phyloP scores from a whole-genome alignment of 1,139 yeast genomes.

The Magnusiomyces magnusii region DNA sequence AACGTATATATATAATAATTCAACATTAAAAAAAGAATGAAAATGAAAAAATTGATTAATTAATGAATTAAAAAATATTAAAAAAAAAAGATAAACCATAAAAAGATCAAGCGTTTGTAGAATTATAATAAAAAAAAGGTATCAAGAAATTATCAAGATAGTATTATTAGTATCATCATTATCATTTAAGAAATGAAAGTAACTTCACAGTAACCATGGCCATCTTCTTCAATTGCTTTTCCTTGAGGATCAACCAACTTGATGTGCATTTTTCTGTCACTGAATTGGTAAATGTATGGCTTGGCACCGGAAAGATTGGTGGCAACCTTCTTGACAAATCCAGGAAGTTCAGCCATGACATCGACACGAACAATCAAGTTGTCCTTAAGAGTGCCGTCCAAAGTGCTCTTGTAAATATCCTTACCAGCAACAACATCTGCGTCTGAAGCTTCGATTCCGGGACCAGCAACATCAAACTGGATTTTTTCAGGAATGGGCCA shows the following conservation, averaged over 20 bases:
- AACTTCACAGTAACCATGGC: constrained; percentile 73
- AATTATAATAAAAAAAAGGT: no score
- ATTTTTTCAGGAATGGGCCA: constrained; percentile 83
- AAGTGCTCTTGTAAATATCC: constrained; percentile 39
- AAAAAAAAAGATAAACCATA: no score
- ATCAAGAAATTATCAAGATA: no score
- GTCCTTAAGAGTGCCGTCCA: constrained; percentile 34
- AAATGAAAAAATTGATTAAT: no score
- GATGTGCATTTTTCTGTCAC: constrained; percentile 42
- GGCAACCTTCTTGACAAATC: constrained; percentile 85
- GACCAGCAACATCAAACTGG: constrained; percentile 50
- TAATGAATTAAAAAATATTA: no score
- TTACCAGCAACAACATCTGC: constrained; percentile 18
- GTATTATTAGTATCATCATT: no score
- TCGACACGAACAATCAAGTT: constrained; percentile 81
- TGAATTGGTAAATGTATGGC: constrained; percentile 90
- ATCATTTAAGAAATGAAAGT: constrained; percentile 52
- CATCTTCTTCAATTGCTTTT: constrained; percentile 41
- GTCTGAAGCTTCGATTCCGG: constrained; percentile 36
- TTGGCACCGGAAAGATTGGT: constrained; percentile 93
- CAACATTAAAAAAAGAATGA: no score
- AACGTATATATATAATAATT: no score
- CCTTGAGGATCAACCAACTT: constrained; percentile 23
- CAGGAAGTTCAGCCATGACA: constrained; percentile 96
- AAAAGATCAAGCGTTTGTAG: no score